These are phyloP conservation scores for Suillus fuscotomentosus DNA, from an alignment of 768 basidiomycete species.

Conservation along the genomic window DNA sequence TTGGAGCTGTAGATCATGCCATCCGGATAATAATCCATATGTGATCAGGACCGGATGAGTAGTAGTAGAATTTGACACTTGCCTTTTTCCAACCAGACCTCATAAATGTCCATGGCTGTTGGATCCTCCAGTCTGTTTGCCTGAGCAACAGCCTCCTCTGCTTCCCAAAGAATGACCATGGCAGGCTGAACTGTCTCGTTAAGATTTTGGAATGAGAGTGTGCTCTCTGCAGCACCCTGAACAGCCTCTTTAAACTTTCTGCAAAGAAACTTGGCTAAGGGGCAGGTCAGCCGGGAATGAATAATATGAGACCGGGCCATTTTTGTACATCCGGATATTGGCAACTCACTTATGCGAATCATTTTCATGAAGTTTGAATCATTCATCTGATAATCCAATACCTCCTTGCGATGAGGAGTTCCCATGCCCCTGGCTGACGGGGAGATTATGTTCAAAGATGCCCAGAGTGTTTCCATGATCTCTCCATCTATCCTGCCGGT, in stretches of 20 bases:
- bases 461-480: too few species aligned
- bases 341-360: too few species aligned
- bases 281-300: too few species aligned
- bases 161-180: conserved; percentile 1
- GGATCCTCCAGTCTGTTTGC: background rate
- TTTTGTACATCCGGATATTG: too few species aligned
- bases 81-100: background rate
- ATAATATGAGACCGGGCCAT: too few species aligned
- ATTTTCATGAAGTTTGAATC: conserved; percentile 3
- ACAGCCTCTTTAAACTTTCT: conserved; percentile 2
- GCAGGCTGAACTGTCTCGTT: background rate
- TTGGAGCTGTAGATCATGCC: too few species aligned
- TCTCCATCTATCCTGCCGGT: too few species aligned
- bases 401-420: conserved; percentile 10
- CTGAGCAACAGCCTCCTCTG: background rate
- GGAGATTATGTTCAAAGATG: too few species aligned
- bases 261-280: background rate
- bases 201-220: background rate
- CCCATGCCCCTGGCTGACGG: background rate
- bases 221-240: background rate
- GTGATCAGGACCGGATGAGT: too few species aligned
- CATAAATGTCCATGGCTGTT: conserved; percentile 6
- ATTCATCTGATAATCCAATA: conserved; percentile 21
- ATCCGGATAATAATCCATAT: too few species aligned
- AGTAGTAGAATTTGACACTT: too few species aligned